Evolutionary conservation across 225 moss, liverwort and hornwort species (phyloP).

Genomic region (Sphagnum tenellum): DNA sequence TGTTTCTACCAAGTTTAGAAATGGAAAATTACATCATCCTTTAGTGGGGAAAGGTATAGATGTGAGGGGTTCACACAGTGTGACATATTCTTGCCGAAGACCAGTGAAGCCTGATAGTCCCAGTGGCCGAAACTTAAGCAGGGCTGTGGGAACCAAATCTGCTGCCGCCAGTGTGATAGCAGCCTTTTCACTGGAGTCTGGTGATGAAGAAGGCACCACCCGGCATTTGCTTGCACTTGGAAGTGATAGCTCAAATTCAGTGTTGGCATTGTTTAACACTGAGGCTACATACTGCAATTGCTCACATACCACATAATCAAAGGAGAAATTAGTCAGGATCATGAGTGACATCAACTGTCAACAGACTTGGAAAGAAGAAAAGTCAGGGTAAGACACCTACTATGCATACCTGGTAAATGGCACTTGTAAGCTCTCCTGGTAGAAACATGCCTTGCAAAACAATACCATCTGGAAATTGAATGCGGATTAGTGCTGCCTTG

Average conservation of each 20-base stretch:
- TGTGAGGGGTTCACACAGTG: conserved; percentile 26
- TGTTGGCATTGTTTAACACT: conserved; percentile 19
- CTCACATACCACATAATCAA: no score
- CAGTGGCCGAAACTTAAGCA: conserved; percentile 22
- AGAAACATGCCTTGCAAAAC: conserved; percentile 31
- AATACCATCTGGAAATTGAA: conserved; percentile 33
- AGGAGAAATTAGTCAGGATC: no score
- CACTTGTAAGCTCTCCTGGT: conserved; percentile 22
- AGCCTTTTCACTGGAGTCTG: conserved; percentile 12
- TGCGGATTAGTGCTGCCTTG: conserved; percentile 21
- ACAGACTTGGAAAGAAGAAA: no score
- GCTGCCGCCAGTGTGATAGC: conserved; percentile 25
- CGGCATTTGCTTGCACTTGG: conserved; percentile 20
- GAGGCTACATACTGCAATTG: conserved; percentile 40
- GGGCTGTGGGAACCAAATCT: conserved; percentile 31
- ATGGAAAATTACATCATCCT: no score
- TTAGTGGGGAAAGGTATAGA: no score
- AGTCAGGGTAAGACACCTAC: no score
- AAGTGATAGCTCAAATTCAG: conserved; percentile 30
- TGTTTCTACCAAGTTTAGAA: no score
- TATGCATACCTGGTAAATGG: conserved; percentile 26
- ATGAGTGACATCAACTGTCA: no score
- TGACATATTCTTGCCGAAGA: conserved; percentile 17
- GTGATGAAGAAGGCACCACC: conserved; percentile 16
- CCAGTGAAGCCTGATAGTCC: conserved; percentile 21